Evolutionary conservation across 371 early-diverging fungal genomes (phyloP), one percentile per base, ranked within the genome.

Genomic region (Actinomortierella wolfii): DNA sequence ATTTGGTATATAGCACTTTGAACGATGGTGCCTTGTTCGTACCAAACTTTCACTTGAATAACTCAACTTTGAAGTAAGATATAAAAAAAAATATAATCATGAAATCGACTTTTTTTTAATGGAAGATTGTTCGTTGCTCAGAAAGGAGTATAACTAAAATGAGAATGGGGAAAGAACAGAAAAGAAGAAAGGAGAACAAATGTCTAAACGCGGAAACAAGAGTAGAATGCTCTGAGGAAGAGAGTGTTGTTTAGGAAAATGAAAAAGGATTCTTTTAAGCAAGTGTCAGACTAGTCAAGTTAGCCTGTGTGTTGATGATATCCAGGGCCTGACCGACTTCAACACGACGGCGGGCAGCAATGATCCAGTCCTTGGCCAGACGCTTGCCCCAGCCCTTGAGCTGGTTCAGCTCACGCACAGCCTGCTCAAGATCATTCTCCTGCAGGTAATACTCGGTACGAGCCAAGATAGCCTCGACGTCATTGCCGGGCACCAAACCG

Each of bases 391-490:
- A 98, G 9, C 98, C 97, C 56, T 79, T 85, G 58, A 98, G 82
- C 76, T 94, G 95, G 76, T 97, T 97, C 61, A 97, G 61, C 76
- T 98, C 97, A 57, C 97, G 82, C 20, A 95, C 79, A n/a, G 96
- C 97, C 49, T 79, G 80, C 53, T 97, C 97, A 56, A 98, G 68
- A 76, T 97, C 93, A 43, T 86, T 86, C 53, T 86, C 83, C 40
- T 77, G 67, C 53, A 98, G 77, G 71, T 90, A 89, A 67, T 86
- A 86, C 67, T 92, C 83, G 17, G 92, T 79, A 54, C 98, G 88
- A 11, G 96, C 89, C 48, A 97, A 68, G 52, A 96, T 83, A 1
- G 95, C 82, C 65, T 98, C 97, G n/a, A 93, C 85, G 73, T 96
- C 97, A 44, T 87, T 85, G 39, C 97, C 97, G 56, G 87, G 76